phyloP scores from a whole-genome alignment of 2,329 filamentous ascomycete genomes.

The Zelopaecilomyces penicillatus region DNA sequence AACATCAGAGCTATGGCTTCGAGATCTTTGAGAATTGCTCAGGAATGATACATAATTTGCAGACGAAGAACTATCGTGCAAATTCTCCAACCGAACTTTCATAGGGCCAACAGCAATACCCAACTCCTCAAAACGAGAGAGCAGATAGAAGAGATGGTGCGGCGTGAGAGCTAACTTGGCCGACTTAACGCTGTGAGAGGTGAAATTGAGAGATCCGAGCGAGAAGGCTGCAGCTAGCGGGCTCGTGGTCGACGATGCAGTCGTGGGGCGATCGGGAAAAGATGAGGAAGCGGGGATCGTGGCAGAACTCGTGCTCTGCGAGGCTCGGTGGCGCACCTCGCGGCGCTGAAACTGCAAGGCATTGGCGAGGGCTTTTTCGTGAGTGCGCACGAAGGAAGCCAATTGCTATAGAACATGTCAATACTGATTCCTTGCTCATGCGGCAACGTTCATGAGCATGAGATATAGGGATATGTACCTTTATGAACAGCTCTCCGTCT shows the following conservation, averaged over 20 bases:
- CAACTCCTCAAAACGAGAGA: conserved; percentile 91
- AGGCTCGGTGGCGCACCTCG: conserved; percentile 62
- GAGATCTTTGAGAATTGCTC: conserved; percentile 66
- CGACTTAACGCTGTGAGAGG: conserved; percentile 77
- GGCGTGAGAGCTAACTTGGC: conserved; percentile 88
- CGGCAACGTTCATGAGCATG: not conserved
- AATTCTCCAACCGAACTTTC: conserved; percentile 91
- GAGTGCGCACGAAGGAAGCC: conserved; percentile 89
- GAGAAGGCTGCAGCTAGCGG: conserved; percentile 80
- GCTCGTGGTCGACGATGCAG: conserved; percentile 61
- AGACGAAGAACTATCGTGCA: conserved; percentile 78
- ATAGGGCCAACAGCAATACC: conserved; percentile 87
- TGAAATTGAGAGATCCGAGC: conserved; percentile 74
- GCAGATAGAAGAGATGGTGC: conserved; percentile 92
- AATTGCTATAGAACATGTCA: conserved; percentile 61
- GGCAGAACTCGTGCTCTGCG: conserved; percentile 55
- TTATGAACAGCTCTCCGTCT: conserved; percentile 84
- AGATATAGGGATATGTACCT: conserved; percentile 43
- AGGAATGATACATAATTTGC: conserved; percentile 96
- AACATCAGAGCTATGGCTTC: conserved; percentile 70
- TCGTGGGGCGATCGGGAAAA: conserved; percentile 53
- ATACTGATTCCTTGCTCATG: conserved; percentile 12
- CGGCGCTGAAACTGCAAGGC: conserved; percentile 74
- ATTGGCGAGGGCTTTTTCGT: conserved; percentile 96
- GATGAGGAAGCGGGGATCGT: conserved; percentile 47